A percentile compares a stretch with the other conserved stretches of the same genome.
Conservation (phyloP, 2,329 filamentous ascomycete species). For the Aphanocladium album region DNA sequence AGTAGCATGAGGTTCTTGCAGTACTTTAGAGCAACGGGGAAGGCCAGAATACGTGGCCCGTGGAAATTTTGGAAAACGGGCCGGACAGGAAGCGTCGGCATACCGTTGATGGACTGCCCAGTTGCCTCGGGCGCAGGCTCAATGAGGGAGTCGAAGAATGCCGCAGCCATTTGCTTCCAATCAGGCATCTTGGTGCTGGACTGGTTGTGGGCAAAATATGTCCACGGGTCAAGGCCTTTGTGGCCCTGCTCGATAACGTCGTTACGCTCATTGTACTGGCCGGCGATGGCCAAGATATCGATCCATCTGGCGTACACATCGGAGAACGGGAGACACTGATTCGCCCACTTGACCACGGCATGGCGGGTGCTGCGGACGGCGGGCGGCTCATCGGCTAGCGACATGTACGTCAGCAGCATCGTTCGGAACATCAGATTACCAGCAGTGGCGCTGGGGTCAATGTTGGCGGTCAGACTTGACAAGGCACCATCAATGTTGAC, state of each 20-base stretch:
- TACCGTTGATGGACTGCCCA: conserved; percentile 32
- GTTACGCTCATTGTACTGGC: conserved; percentile 61
- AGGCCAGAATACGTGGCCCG: conserved; percentile 47
- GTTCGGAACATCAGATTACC: conserved; percentile 32
- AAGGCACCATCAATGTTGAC: conserved; percentile 87
- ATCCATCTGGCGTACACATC: conserved; percentile 83
- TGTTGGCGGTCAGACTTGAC: conserved; percentile 60
- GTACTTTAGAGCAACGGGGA: conserved; percentile 66
- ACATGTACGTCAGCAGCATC: conserved; percentile 66
- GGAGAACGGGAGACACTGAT: conserved; percentile 74
- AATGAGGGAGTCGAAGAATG: conserved; percentile 43
- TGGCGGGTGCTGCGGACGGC: conserved; percentile 71
- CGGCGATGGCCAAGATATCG: conserved; percentile 73
- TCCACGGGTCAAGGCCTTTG: conserved; percentile 73
- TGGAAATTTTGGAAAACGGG: conserved; percentile 42
- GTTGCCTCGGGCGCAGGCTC: conserved; percentile 16
- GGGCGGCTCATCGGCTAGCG: conserved; percentile 41
- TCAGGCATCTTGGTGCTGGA: conserved; percentile 38
- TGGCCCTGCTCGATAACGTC: conserved; percentile 87
- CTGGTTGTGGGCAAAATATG: conserved; percentile 41
- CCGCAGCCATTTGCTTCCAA: conserved; percentile 46
- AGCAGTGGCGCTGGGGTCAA: conserved; percentile 30
- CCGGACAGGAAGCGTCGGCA: conserved; percentile 12
- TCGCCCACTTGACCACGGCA: conserved; percentile 82
- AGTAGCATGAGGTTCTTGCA: conserved; percentile 52